Base-by-base conservation (phyloP, 768 basidiomycete species). In the Rhodotorula babjevae region DNA sequence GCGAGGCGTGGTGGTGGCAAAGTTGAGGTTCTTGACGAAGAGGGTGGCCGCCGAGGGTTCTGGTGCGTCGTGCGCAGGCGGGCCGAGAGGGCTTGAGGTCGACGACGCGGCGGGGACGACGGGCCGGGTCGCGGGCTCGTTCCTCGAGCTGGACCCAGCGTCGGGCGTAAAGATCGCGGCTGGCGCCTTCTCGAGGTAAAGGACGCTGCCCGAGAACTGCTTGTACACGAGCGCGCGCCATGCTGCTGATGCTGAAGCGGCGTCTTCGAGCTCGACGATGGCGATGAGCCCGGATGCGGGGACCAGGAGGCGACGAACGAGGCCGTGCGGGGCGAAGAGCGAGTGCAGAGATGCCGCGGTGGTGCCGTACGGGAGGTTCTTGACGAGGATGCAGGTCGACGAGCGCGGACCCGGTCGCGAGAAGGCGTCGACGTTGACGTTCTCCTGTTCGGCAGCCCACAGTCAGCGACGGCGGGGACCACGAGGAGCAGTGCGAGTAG, bases 311-410 rank as follows among this genome's bases (percentile, higher is more conserved):
- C 90, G 85, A 29, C 77, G 83, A 36, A 95, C 81, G 66, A 84
- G 82, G 8, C 93, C 93, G 76, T 93, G 88, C 0, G 85, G 84
- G 64, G 87, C 85, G 77, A 98, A 93, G 61, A 97, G 80, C 70
- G 88, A 88, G 33, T 86, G 86, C n/a, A 98, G 87, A 73, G 91
- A 87, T 27, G 87, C 85, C 0, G 83, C 81, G 0, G 88, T 86
- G 6, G 93, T 95, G 12, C 91, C 92, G 78, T 90, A 95, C 0
- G 96, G 95, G 58, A 99, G 92, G 82, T 98, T 98, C 83, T 98
- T 98, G 73, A 97, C 90, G 27, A 99, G 85, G 72, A 98, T 88
- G 47, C 85, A 87, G 0, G 91, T 94, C 77, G 90, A 87, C 0
- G 92, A 94, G 11, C 82, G 79, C 18, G 78, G 77, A 8, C 73